Evolutionary conservation across 805 yeast genomes (phyloP), one percentile per base, ranked within the genome.

Genomic region (Lipomyces yamanashiensis): DNA sequence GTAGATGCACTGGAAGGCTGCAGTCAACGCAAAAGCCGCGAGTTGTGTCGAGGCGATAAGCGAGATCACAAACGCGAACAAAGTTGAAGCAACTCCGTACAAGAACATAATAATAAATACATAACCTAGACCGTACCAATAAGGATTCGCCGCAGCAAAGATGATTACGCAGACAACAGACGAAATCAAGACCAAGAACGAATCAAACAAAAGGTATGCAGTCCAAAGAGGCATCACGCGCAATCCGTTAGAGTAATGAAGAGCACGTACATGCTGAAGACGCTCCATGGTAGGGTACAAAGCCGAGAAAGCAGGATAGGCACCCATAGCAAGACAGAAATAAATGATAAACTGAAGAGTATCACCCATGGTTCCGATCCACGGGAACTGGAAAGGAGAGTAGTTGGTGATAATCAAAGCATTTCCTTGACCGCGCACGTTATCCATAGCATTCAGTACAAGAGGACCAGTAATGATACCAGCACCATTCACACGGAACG

Each of bases 231-330:
- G 77, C 15, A 72, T 58, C 1, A 74, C 74, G 17, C 73, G 64
- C 34, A 75, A 64, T 17, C 78, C 78, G 62, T 75, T 75, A n/a
- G 78, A 76, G 58, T 75, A 75, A n/a, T 75, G 77, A 71, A 75
- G 71, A 2, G 77, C 76, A 36, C 78, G 67, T 15, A 75, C 77
- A 47, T 68, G 71, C 44, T 72, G 70, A 19, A 75, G 62, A 12
- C 78, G 70, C 60, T 75, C 78, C 68, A 63, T 74, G 2, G 78
- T 76, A 0, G 78, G 78, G 57, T 75, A 75, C 34, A 75, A 62
- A 1, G 74, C 68, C 4, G 72, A 64, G 58, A 75, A 74, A 0
- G 78, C 78, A 8, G 78, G 78, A 21, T 71, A 76, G 3, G 73
- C 77, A 19, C 74, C 67, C 75, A 76, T 71, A 6, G 78, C 72